Evolutionary conservation across 2,329 filamentous ascomycete species (phyloP), one percentile per base, ranked within the genome.

Genomic region (Botrytis aclada): DNA sequence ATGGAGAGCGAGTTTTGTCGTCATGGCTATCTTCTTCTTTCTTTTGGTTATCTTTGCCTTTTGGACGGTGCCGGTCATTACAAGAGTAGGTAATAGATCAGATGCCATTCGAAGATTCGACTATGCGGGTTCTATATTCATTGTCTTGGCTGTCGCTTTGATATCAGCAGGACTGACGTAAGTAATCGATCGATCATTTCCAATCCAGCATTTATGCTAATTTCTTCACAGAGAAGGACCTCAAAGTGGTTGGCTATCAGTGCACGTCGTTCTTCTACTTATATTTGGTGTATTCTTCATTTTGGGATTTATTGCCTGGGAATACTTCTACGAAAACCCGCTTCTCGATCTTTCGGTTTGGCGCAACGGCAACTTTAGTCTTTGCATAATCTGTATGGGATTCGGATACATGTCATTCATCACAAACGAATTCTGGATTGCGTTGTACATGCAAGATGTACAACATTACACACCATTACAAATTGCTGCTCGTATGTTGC

Each of bases 361-460:
- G 84, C 84, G 79, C 83, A 89, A 93, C 76, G 83, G 85, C 7
- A 89, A 91, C 76, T 93, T 92, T 79, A 87, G 87, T 4, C 80
- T 92, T 41, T 79, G 77, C 45, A 73, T 79, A 12, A 86, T 89
- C 79, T 76, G 84, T 78, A 77, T 82, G 9, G 86, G 87, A 7
- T 82, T 90, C 2, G 90, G 90, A 9, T 90, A 88, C 77, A 88
- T 91, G 82, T 86, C 86, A 8, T 93, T 93, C 77, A 84, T 86
- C 1, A 84, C 87, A 8, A 84, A 86, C 43, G 82, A 85, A 29
- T 92, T 92, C 80, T 92, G 89, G 87, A 82, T 90, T 2, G 85
- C 89, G 0, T 85, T 92, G 12, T 92, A 88, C 80, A 87, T 93
- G 82, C 90, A 93, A 80, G 82, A 88, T 51, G 81, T 90, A 47